Evolutionary conservation across 768 basidiomycete genomes (phyloP), one percentile per base, ranked within the genome.

Genomic region (Pleurotus ostreatus): DNA sequence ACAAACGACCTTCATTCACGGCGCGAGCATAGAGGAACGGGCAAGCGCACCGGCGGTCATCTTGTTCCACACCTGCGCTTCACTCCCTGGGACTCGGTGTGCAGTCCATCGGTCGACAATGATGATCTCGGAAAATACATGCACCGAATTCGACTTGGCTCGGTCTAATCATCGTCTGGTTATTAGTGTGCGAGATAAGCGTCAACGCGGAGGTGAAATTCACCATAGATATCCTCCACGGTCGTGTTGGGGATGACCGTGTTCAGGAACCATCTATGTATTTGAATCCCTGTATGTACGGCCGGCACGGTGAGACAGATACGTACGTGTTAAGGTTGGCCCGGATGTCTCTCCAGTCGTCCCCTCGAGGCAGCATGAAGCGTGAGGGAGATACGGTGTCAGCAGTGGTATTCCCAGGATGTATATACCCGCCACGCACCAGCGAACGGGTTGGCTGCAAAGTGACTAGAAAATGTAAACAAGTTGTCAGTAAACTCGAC

Each of bases 101-200:
- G 54, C 54, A 25, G 54, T 55, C 54, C 54, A 46, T 34, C 54
- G 25, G 26, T 55, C 54, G 16, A 55, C 37, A 34, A 55, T 55
- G 22, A 55, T 45, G 4, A 55, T 26, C 9, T 44, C 18, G 15
- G 41, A 45, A 39, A 55, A 55, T 26, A 55, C 45, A 38, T 55
- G 34, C 12, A 55, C 18, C 8, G 43, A 25, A 18, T 46, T 38
- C 5, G 54, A 55, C n/a, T 39, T 45, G 5, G 54, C 54, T 26
- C 54, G 54, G 40, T 55, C 54, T 55, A 18, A 4, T 6, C 5
- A 5, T 44, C 2, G 46, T 13, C 23, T 5, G 20, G 16, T 18
- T 16, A n/a, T n/a, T n/a, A 22, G 22, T 8, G 0, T 15, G 4
- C n/a, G 4, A 44, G 41, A 22, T n/a, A 23, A 26, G 47, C 16